Percentiles rank a stretch among this genome's conserved stretches.
These are phyloP conservation scores for Pyrenula massariospora DNA, from an alignment of 495 filamentous ascomycete species.

Conservation along the genomic window DNA sequence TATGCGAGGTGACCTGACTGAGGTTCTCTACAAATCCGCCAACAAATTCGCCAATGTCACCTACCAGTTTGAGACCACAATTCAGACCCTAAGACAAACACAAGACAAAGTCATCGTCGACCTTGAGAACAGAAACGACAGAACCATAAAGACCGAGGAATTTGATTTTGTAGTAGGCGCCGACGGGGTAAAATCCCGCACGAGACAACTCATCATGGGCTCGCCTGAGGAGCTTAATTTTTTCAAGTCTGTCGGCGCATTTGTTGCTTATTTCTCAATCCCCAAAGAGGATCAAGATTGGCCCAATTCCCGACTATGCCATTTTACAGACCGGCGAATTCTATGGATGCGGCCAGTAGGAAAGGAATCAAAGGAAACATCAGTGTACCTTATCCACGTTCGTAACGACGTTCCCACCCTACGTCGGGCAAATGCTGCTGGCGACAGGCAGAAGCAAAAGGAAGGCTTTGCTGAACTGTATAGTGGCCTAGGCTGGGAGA, in stretches of 20 bases:
- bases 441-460: slow-evolving; percentile 8
- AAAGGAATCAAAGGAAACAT: slow-evolving; percentile 5
- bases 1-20: slow-evolving; percentile 7
- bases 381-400: slow-evolving; percentile 8
- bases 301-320: slow-evolving; percentile 7
- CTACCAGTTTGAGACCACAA: slow-evolving; percentile 3
- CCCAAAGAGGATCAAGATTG: slow-evolving; percentile 6
- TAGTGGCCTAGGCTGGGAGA: slow-evolving; percentile 10
- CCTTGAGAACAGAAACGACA: background rate
- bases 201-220: slow-evolving; percentile 7
- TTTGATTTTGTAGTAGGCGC: slow-evolving; percentile 1
- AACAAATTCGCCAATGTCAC: slow-evolving; percentile 6
- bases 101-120: slow-evolving; percentile 6
- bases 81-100: slow-evolving; percentile 8
- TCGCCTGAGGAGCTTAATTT: slow-evolving; percentile 4
- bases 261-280: slow-evolving; percentile 10
- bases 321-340: slow-evolving; percentile 7
- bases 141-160: background rate
- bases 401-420: slow-evolving; percentile 3
- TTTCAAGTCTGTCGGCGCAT: slow-evolving; percentile 7
- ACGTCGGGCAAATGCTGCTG: slow-evolving; percentile 6
- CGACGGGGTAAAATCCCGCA: slow-evolving; percentile 1
- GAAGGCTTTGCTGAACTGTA: slow-evolving; percentile 6
- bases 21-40: slow-evolving; percentile 7
- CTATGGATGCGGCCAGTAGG: slow-evolving; percentile 6